phyloP scores from a whole-genome alignment of 2,329 filamentous ascomycete genomes.

The Sporothrix schenckii region DNA sequence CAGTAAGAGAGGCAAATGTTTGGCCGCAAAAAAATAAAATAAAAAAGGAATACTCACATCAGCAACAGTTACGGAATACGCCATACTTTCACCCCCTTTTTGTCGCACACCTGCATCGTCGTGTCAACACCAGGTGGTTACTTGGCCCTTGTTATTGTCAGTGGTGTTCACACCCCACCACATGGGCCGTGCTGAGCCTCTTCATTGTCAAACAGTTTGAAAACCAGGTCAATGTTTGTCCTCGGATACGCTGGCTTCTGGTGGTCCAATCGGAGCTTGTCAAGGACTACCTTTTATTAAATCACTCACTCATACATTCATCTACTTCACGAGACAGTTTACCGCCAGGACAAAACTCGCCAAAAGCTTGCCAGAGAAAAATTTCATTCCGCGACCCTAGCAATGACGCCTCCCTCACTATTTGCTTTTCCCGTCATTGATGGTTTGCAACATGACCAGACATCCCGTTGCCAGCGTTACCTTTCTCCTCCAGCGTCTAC shows the following conservation, averaged over 20 bases:
- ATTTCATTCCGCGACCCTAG: not conserved
- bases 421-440: conserved; percentile 16
- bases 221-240: conserved; percentile 13
- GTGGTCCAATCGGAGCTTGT: conserved; percentile 17
- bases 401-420: conserved; percentile 2
- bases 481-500: conserved; percentile 8
- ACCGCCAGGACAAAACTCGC: not conserved
- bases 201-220: conserved; percentile 26
- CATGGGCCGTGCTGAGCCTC: conserved; percentile 1
- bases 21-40: not conserved
- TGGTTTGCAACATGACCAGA: not conserved
- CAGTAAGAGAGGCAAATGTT: not conserved
- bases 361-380: not conserved
- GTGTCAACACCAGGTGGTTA: too few relatives aligned
- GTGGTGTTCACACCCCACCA: not conserved
- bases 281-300: not conserved
- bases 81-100: not conserved
- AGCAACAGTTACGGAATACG: not conserved
- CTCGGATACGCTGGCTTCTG: not conserved
- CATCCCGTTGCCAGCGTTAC: conserved; percentile 13
- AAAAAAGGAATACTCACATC: not conserved
- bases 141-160: not conserved
- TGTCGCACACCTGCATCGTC: too few relatives aligned
- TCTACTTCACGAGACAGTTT: not conserved
- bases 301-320: not conserved